Evolutionary conservation across 805 yeast genomes (phyloP), one percentile per base, ranked within the genome.

Genomic region (Lipomyces orientalis): DNA sequence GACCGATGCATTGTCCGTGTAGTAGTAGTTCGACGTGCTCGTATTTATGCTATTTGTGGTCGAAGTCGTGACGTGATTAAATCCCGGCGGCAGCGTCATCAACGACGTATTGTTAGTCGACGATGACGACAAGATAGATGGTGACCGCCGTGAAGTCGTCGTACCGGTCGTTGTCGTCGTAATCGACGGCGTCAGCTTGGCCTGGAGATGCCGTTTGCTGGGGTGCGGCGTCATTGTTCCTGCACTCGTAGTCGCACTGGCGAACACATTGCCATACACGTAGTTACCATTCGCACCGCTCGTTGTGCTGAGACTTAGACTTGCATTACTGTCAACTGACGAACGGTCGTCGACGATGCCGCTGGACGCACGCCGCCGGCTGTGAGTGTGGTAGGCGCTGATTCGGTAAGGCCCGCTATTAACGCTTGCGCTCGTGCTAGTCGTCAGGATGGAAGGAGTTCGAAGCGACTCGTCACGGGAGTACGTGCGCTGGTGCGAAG

Each of bases 91-190:
- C 19, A 62, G 49, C n/a, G 69, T 54, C 61, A 61, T 62, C 14
- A 66, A 46, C 35, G 72, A 67, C 3, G 71, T 67, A 59, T 68
- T 68, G 55, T 66, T 68, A n/a, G 66, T 62, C 7, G 70, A 63
- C 19, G 70, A 63, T 12, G 72, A 39, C 19, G 72, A 67, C 35
- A 66, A n/a, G n/a, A 49, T 25, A 25, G 70, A 66, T 9, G 61
- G 52, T 4, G 68, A 57, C 29, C 62, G 46, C 37, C 66, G 54
- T 2, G 72, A 66, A 1, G 63, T 60, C 34, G 64, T 60, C 12
- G 71, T 56, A 31, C 62, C 51, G 2, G 68, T 63, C 6, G 69
- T 59, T 4, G 62, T 37, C 33, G 52, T 25, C 14, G 31, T 49
- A 22, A 54, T 43, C 29, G 59, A 19, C 54, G 62, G 22, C 22